phyloP scores from a whole-genome alignment of 345 rosid species.

The Dipteronia sinensis region DNA sequence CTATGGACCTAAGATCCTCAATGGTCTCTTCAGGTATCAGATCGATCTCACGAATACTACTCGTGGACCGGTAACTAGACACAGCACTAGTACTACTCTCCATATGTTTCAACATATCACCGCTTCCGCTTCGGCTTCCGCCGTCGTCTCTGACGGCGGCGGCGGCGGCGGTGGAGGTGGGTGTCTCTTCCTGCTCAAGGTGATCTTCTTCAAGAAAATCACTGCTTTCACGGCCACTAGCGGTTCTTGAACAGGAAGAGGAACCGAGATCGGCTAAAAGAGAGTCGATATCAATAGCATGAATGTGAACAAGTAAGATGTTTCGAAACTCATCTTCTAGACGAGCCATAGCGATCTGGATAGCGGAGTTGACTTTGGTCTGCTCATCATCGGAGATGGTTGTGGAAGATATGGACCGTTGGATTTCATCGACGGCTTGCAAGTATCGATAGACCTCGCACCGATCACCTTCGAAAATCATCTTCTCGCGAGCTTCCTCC shows the following conservation, averaged over 20 bases:
- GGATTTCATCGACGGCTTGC: slow-evolving; percentile 91
- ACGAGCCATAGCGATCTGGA: slow-evolving; percentile 99
- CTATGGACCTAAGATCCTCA: slow-evolving; percentile 66
- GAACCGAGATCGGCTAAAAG: slow-evolving; percentile 40
- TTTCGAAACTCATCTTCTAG: slow-evolving; percentile 94
- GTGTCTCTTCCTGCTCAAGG: background rate
- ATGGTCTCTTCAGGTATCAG: slow-evolving; percentile 75
- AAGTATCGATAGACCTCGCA: slow-evolving; percentile 76
- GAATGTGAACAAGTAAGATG: slow-evolving; percentile 62
- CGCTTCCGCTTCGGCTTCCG: background rate
- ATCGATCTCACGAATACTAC: slow-evolving; percentile 87
- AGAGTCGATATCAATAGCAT: slow-evolving; percentile 66
- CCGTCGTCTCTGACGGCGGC: background rate
- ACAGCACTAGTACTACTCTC: slow-evolving; percentile 3
- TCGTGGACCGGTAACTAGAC: slow-evolving; percentile 65
- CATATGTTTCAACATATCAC: slow-evolving; percentile 9
- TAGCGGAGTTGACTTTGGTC: slow-evolving; percentile 55
- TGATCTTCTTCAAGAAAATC: slow-evolving; percentile 4
- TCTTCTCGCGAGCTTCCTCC: slow-evolving; percentile 79
- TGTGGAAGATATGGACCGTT: slow-evolving; percentile 48
- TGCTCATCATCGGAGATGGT: slow-evolving; percentile 44
- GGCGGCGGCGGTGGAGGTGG: too few species aligned
- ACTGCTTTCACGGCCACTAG: background rate
- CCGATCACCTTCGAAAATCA: slow-evolving; percentile 83
- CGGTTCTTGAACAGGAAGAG: slow-evolving; percentile 37